Percentiles rank a stretch among this genome's conserved stretches.
Conservation (phyloP, 2,329 filamentous ascomycete genomes). For the Hypoxylon sp. region DNA sequence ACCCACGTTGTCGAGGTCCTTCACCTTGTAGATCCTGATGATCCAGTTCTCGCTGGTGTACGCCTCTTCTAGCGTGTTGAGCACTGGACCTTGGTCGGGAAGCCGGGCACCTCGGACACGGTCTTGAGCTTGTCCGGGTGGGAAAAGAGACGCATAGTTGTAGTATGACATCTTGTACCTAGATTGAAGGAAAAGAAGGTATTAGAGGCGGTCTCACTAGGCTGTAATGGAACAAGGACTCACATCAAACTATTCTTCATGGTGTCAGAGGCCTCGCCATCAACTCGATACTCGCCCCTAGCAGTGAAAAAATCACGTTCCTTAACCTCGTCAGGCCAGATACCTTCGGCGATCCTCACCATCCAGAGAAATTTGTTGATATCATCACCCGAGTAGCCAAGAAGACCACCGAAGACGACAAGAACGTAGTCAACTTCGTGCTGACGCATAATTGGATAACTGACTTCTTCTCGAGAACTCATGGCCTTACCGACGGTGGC, state of each 20-base stretch:
- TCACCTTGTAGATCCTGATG: conserved; percentile 99
- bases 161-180: conserved; percentile 99
- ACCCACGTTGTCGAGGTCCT: conserved; percentile 96
- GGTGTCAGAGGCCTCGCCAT: conserved; percentile 91
- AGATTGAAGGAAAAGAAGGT: conserved; percentile 20
- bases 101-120: conserved; percentile 86
- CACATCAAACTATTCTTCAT: conserved; percentile 99
- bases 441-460: conserved; percentile 97
- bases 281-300: conserved; percentile 94
- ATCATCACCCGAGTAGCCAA: conserved; percentile 98
- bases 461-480: conserved; percentile 97
- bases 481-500: conserved; percentile 99
- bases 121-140: conserved; percentile 88
- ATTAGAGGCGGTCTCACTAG: not conserved
- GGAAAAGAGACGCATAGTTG: conserved; percentile 95
- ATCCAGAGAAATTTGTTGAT: conserved; percentile 99
- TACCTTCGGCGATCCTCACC: conserved; percentile 98
- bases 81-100: conserved; percentile 86
- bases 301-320: conserved; percentile 96
- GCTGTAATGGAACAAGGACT: conserved; percentile 57
- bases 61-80: conserved; percentile 93
- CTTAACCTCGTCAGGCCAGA: conserved; percentile 99
- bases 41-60: conserved; percentile 99
- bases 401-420: conserved; percentile 93
- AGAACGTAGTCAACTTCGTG: conserved; percentile 99